Base-by-base conservation (phyloP, 306 rosid genomes). In the Gillenia trifoliata region DNA sequence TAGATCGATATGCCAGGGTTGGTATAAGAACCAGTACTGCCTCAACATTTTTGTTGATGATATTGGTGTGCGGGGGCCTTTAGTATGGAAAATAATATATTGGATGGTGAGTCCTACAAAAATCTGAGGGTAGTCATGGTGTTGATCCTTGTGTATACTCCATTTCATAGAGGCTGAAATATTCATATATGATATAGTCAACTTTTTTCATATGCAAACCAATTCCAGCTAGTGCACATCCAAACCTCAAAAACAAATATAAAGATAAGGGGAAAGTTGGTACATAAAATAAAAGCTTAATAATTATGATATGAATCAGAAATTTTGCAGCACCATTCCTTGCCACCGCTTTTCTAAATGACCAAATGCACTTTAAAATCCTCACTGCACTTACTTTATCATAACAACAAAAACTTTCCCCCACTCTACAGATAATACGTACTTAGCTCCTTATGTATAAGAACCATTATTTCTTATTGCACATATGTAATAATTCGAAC, bases 81-180 rank as follows among this genome's bases (percentile, higher is more conserved):
- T 47, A 11, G 41, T 36, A 29, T 12, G 22, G 6, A 70, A 70
- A 31, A 54, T 7, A 12, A 11, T 52, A n/a, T 33, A 49, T 54
- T 54, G 22, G 74, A 28, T 70, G 64, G 74, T 13, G 64, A 70
- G 74, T 50, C 63, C 20, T 70, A 20, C 63, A 30, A 50, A 47
- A 47, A 28, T 68, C 41, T 68, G 60, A 30, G 47, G 31, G 7
- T n/a, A 20, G 7, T 22, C 33, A 70, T 54, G 33, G n/a, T 19
- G 60, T 26, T 68, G 15, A 45, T 68, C 23, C 36, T 67, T 67
- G 13, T 45, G 5, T 13, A 49, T 13, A 49, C 7, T 20, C 13
- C 8, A 49, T 49, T 49, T 49, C 17, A 6, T 19, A 49, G 6
- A 49, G 1, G 20, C 17, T 15, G 17, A 49, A 49, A 4, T 13